These are phyloP conservation scores for Asterophora parasitica DNA, from an alignment of 768 basidiomycete genomes.

Conservation along the genomic window DNA sequence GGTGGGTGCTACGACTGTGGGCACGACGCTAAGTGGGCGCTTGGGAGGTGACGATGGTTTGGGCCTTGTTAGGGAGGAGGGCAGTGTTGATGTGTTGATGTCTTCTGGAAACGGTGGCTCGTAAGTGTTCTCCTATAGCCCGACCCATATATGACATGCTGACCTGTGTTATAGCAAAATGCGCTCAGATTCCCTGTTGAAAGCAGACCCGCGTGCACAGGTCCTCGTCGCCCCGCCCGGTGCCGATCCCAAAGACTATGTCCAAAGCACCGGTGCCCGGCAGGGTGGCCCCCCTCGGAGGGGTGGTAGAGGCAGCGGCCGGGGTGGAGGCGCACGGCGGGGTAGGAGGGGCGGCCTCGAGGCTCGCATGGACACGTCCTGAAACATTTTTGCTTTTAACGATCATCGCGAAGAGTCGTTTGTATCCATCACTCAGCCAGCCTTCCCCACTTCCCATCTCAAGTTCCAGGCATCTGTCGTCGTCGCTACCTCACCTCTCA, in stretches of 20 bases:
- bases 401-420: background rate
- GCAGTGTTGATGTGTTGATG: conserved; percentile 61
- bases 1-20: conserved; percentile 48
- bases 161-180: conserved; percentile 56
- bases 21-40: conserved; percentile 51
- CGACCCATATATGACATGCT: background rate
- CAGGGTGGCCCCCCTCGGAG: conserved; percentile 25
- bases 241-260: conserved; percentile 49
- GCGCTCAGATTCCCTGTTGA: conserved; percentile 74
- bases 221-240: conserved; percentile 69
- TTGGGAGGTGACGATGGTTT: conserved; percentile 50
- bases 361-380: conserved; percentile 44
- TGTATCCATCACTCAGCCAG: background rate
- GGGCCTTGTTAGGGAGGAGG: conserved; percentile 48
- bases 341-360: conserved; percentile 32
- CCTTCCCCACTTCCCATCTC: too few species aligned
- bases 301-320: conserved; percentile 33
- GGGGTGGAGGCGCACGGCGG: conserved; percentile 34
- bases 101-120: conserved; percentile 40
- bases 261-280: conserved; percentile 28
- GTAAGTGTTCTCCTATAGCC: conserved; percentile 36
- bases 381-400: background rate
- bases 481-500: background rate
- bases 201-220: conserved; percentile 57
- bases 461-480: too few species aligned